Percentiles rank a stretch among this genome's conserved stretches.
These are phyloP conservation scores for Carex parvula DNA, from an alignment of 176 grass and related monocot genomes.

Conservation along the genomic window DNA sequence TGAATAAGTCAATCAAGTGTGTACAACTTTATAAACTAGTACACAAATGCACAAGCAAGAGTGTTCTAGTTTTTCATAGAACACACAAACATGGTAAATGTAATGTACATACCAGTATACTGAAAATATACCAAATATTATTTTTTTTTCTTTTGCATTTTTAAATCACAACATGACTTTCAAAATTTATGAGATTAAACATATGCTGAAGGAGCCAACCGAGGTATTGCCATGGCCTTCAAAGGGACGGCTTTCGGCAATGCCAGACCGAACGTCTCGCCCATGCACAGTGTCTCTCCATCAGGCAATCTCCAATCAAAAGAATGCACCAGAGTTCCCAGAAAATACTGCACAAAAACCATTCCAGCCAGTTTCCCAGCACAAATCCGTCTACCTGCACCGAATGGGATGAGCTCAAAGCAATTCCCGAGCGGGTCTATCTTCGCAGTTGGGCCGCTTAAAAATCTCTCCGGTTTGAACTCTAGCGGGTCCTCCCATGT, in stretches of 20 bases:
- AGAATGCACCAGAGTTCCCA: constrained; percentile 53
- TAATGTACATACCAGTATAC: neutral
- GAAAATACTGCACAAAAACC: constrained; percentile 77
- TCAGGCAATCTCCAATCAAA: constrained; percentile 62
- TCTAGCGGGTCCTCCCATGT: constrained; percentile 48
- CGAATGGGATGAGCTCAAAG: constrained; percentile 87
- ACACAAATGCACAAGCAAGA: neutral
- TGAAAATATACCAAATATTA: neutral
- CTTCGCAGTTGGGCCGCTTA: constrained; percentile 16
- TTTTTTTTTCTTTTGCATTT: neutral
- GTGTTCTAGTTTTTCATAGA: neutral
- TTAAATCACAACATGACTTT: neutral
- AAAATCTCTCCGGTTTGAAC: constrained; percentile 71
- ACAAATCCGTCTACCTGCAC: constrained; percentile 65
- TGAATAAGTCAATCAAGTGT: neutral
- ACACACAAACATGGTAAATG: neutral
- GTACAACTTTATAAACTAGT: neutral
- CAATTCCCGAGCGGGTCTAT: constrained; percentile 59
- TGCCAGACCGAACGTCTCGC: constrained; percentile 58
- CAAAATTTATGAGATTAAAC: neutral
- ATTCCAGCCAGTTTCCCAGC: constrained; percentile 75
- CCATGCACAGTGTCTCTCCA: constrained; percentile 57
- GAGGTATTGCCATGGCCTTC: constrained; percentile 35
- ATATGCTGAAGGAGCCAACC: constrained; percentile 41
- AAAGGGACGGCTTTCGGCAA: constrained; percentile 67